phyloP scores from a whole-genome alignment of 176 grass and related monocot species.

The Calamus simplicifolius region DNA sequence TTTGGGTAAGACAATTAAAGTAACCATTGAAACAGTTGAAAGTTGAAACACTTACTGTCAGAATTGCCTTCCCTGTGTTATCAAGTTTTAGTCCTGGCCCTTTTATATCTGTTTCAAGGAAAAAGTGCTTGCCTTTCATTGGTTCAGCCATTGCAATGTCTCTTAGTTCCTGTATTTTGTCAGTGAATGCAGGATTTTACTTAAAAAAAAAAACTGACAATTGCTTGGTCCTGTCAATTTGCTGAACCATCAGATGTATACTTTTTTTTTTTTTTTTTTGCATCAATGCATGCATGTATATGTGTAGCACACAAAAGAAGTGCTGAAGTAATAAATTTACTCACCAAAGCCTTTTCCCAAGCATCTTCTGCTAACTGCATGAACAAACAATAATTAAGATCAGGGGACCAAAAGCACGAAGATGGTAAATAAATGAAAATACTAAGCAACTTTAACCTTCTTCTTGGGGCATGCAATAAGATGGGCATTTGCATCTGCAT shows the following conservation, averaged over 20 bases:
- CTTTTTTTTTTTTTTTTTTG: too few relatives aligned
- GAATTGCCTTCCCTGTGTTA: conserved; percentile 79
- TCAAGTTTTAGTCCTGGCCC: conserved; percentile 92
- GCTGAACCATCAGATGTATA: too few relatives aligned
- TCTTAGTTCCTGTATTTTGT: conserved; percentile 58
- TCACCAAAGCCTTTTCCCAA: conserved; percentile 84
- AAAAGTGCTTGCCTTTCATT: conserved; percentile 91
- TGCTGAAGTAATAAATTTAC: conserved; percentile 16
- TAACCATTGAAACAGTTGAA: neutral
- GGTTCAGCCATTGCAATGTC: conserved; percentile 44
- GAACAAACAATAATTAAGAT: conserved; percentile 14
- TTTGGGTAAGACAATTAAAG: too few relatives aligned
- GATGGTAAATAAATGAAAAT: neutral
- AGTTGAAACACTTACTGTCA: conserved; percentile 57
- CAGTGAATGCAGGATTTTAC: too few relatives aligned
- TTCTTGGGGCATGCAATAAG: conserved; percentile 74
- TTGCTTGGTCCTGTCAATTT: too few relatives aligned
- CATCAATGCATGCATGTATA: too few relatives aligned
- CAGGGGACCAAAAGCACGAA: neutral
- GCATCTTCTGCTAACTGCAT: conserved; percentile 69
- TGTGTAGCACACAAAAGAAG: too few relatives aligned
- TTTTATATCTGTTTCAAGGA: conserved; percentile 88
- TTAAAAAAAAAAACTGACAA: too few relatives aligned
- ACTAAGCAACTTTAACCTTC: conserved; percentile 38
- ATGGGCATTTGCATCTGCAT: conserved; percentile 73